Conservation (phyloP, 2,329 filamentous ascomycete species). For the Lomentospora prolificans region DNA sequence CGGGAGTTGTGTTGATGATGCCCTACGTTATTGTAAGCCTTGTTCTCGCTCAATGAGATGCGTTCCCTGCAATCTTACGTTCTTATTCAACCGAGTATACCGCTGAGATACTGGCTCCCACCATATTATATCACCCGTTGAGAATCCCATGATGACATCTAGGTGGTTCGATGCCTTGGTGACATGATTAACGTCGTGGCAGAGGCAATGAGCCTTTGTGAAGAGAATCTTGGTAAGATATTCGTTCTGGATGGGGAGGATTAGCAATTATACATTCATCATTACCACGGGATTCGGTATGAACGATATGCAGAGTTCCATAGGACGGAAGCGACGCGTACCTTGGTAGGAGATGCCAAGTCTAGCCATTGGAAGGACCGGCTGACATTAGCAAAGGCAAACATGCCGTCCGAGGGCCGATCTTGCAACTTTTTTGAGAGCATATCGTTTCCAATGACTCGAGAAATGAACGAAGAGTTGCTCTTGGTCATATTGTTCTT, state of each 20-base stretch:
- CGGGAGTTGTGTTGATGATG: conserved; percentile 74
- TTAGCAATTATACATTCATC: no score
- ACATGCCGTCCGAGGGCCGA: conserved; percentile 66
- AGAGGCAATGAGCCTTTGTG: conserved; percentile 89
- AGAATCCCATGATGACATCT: conserved; percentile 91
- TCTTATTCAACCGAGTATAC: conserved; percentile 94
- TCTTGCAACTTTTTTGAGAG: conserved; percentile 72
- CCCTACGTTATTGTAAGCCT: conserved; percentile 46
- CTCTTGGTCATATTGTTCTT: conserved; percentile 99
- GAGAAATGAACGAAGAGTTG: conserved; percentile 96
- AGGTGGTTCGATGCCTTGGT: conserved; percentile 75
- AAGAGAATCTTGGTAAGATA: conserved; percentile 94
- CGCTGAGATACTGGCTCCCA: conserved; percentile 95
- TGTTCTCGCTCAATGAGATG: not conserved
- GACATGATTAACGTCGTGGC: conserved; percentile 79
- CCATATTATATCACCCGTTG: conserved; percentile 95
- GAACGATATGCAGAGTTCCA: no score
- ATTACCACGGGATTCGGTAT: no score
- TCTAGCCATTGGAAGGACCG: conserved; percentile 95
- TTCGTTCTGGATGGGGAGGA: conserved; percentile 49
- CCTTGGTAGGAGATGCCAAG: conserved; percentile 64
- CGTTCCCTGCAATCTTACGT: no score
- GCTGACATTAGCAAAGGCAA: conserved; percentile 92
- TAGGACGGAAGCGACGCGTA: conserved; percentile 16
- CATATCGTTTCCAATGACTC: conserved; percentile 82